Percentiles rank a stretch among this genome's conserved stretches.
These are phyloP conservation scores for Ogataea paradorogensis DNA, from an alignment of 805 yeast genomes.

Conservation along the genomic window DNA sequence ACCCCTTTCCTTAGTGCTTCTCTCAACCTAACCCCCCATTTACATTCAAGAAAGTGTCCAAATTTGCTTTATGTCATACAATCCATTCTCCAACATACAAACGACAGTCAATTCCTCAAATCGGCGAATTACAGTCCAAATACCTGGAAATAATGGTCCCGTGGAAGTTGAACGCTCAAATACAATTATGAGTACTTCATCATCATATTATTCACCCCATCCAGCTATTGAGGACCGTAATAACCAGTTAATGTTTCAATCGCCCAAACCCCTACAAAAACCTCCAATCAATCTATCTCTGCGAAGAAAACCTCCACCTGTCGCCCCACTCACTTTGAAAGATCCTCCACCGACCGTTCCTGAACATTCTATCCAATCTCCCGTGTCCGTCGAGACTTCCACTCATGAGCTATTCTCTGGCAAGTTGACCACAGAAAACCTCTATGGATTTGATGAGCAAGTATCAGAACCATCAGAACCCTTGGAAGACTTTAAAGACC, in stretches of 20 bases:
- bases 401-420: conserved; percentile 6
- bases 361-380: not conserved
- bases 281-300: conserved; percentile 16
- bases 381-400: not conserved
- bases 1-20: too few relatives aligned
- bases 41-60: not conserved
- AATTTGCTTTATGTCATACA: not conserved
- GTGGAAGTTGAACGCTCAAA: conserved; percentile 4
- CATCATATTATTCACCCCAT: conserved; percentile 15
- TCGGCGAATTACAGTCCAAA: conserved; percentile 9
- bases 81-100: conserved; percentile 1
- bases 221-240: conserved; percentile 6
- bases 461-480: not conserved
- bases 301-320: conserved; percentile 23
- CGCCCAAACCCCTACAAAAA: conserved; percentile 13
- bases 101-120: conserved; percentile 7
- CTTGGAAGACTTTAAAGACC: not conserved
- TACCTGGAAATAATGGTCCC: not conserved
- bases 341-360: not conserved
- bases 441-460: conserved; percentile 1
- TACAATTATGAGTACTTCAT: conserved; percentile 11
- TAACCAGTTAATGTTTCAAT: not conserved
- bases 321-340: not conserved
- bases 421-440: not conserved
- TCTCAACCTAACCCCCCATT: too few relatives aligned